Percentiles rank a stretch among this genome's conserved stretches.
These are phyloP conservation scores for Fusarium papillatum DNA, from an alignment of 2,329 filamentous ascomycete genomes.

Conservation along the genomic window DNA sequence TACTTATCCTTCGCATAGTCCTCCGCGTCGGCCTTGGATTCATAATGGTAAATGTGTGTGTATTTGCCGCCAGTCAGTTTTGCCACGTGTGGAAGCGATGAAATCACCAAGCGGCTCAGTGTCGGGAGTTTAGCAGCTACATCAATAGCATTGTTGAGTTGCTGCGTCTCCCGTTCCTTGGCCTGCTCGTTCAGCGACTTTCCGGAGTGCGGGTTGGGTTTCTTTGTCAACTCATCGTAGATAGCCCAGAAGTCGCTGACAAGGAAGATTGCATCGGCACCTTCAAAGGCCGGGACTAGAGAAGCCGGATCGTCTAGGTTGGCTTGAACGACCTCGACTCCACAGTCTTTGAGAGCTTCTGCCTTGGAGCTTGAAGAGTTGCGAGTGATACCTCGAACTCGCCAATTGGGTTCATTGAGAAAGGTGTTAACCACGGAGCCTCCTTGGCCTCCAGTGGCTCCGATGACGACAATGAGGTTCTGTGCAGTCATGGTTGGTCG, in stretches of 20 bases:
- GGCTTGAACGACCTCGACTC: slow-evolving; percentile 12
- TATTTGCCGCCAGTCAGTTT: not conserved
- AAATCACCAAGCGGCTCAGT: not conserved
- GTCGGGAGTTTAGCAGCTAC: not conserved
- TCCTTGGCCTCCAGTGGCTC: slow-evolving; percentile 57
- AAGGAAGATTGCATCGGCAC: slow-evolving; percentile 45
- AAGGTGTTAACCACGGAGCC: slow-evolving; percentile 32
- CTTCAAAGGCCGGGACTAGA: slow-evolving; percentile 4
- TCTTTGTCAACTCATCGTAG: not conserved
- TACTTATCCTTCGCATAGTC: not conserved
- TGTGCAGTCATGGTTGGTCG: slow-evolving; percentile 14
- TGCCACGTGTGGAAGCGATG: not conserved
- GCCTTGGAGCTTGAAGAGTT: slow-evolving; percentile 9
- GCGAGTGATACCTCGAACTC: slow-evolving; percentile 15
- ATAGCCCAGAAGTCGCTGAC: slow-evolving; percentile 48
- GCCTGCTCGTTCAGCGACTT: not conserved
- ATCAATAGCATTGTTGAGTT: not conserved
- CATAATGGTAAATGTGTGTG: not conserved
- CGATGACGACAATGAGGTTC: slow-evolving; percentile 49
- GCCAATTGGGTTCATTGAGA: slow-evolving; percentile 2
- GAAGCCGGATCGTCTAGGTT: slow-evolving; percentile 10
- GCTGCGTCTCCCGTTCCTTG: not conserved
- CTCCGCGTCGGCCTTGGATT: not conserved
- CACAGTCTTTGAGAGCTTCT: not conserved
- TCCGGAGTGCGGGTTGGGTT: not conserved